These are phyloP conservation scores for Beauveria rudraprayagi DNA, from an alignment of 2,329 filamentous ascomycete species.

Conservation along the genomic window DNA sequence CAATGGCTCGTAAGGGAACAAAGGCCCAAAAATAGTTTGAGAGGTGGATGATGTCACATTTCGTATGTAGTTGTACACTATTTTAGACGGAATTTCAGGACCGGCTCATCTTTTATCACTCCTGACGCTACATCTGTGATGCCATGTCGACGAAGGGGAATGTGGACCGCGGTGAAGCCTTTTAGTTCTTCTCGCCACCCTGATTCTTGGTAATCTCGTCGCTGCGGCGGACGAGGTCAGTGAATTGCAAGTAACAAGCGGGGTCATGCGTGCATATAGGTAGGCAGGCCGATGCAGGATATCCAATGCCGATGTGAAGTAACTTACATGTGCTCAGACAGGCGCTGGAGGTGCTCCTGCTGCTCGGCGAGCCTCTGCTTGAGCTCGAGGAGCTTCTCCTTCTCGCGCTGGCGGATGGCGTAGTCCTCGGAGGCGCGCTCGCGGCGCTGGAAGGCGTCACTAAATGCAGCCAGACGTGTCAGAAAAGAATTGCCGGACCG, in stretches of 20 bases:
- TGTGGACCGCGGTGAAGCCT: conserved; percentile 11
- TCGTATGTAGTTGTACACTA: conserved; percentile 33
- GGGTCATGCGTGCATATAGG: neutral
- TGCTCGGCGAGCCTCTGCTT: conserved; percentile 68
- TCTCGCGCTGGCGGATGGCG: conserved; percentile 80
- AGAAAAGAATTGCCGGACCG: neutral
- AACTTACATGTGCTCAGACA: conserved; percentile 77
- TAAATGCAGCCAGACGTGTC: conserved; percentile 27
- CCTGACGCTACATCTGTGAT: neutral
- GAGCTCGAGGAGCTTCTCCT: conserved; percentile 77
- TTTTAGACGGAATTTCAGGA: conserved; percentile 20
- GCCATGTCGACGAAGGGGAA: neutral
- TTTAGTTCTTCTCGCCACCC: conserved; percentile 60
- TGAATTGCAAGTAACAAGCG: neutral
- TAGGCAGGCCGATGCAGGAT: neutral
- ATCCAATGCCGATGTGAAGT: no score
- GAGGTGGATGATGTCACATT: conserved; percentile 13
- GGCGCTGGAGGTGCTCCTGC: conserved; percentile 73
- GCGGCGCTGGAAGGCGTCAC: conserved; percentile 87
- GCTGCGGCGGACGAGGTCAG: conserved; percentile 33
- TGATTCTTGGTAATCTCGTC: conserved; percentile 69
- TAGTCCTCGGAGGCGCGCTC: conserved; percentile 81
- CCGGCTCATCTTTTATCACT: neutral
- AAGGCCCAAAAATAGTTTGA: neutral
- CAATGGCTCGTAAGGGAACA: neutral